Evolutionary conservation across 2,329 filamentous ascomycete genomes (phyloP).

Genomic region (Trichoderma asperellum): DNA sequence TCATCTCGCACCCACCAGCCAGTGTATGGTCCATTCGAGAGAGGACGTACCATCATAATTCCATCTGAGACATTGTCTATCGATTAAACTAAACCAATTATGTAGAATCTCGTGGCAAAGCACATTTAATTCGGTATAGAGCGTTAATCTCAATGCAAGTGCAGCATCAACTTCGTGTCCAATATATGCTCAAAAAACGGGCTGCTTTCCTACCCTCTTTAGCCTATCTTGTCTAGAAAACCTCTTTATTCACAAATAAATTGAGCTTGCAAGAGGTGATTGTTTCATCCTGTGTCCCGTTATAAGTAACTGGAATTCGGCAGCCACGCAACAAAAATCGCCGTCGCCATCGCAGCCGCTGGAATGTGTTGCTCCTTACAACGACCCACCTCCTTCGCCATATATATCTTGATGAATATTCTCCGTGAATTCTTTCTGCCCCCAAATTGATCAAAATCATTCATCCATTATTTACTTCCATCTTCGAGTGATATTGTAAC

Average conservation of each 20-base stretch:
- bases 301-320: constrained; percentile 1
- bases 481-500: not conserved
- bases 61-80: not conserved
- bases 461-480: not conserved
- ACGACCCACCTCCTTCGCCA: constrained; percentile 30
- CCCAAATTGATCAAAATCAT: not conserved
- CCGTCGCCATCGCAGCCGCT: constrained; percentile 28
- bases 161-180: not conserved
- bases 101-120: not conserved
- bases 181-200: not conserved
- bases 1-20: not conserved
- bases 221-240: not conserved
- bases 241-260: not conserved
- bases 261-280: not conserved
- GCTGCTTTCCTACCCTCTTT: not conserved
- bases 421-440: not conserved
- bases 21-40: not conserved
- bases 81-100: not conserved
- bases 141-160: not conserved
- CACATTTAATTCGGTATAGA: not conserved
- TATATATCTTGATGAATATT: constrained; percentile 24
- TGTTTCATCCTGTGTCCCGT: not conserved
- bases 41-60: not conserved
- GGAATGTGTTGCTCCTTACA: constrained; percentile 44
- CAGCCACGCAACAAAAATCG: not conserved